Evolutionary conservation across 1,284 basidiomycete species (phyloP).

Genomic region (Fomitopsis betulina): DNA sequence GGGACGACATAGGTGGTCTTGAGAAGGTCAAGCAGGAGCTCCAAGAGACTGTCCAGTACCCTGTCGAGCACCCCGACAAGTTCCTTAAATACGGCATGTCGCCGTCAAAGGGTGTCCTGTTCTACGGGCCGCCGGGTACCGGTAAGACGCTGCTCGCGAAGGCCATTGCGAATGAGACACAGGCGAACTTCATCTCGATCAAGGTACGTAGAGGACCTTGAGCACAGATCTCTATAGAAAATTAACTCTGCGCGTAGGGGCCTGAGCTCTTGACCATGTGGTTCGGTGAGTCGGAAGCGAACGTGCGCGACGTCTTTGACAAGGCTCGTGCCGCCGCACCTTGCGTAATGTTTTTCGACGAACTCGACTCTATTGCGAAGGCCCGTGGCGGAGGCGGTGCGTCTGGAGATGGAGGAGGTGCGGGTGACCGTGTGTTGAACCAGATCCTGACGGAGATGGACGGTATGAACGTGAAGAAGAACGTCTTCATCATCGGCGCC

Average conservation of each 20-base stretch:
- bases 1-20: conserved; percentile 99
- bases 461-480: conserved; percentile 99
- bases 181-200: conserved; percentile 98
- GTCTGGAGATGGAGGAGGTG: conserved; percentile 88
- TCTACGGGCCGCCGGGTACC: conserved; percentile 96
- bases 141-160: conserved; percentile 96
- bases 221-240: neutral
- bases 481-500: conserved; percentile 98
- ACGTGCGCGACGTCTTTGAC: conserved; percentile 99
- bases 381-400: conserved; percentile 82
- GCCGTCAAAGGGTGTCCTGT: conserved; percentile 97
- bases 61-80: conserved; percentile 99
- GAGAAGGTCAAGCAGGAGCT: conserved; percentile 99
- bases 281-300: conserved; percentile 99
- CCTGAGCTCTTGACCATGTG: conserved; percentile 99
- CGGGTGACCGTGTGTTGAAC: conserved; percentile 95
- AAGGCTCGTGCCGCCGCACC: conserved; percentile 98
- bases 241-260: conserved; percentile 51
- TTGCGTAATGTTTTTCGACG: conserved; percentile 99
- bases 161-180: conserved; percentile 98
- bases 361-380: conserved; percentile 98
- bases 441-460: conserved; percentile 99
- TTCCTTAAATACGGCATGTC: conserved; percentile 99
- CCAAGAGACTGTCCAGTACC: conserved; percentile 99
- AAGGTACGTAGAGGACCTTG: conserved; percentile 45